A percentile compares a stretch with the other conserved stretches of the same genome.
These are phyloP conservation scores for Penicillium sp. DNA, from an alignment of 2,329 filamentous ascomycete species.

Conservation along the genomic window DNA sequence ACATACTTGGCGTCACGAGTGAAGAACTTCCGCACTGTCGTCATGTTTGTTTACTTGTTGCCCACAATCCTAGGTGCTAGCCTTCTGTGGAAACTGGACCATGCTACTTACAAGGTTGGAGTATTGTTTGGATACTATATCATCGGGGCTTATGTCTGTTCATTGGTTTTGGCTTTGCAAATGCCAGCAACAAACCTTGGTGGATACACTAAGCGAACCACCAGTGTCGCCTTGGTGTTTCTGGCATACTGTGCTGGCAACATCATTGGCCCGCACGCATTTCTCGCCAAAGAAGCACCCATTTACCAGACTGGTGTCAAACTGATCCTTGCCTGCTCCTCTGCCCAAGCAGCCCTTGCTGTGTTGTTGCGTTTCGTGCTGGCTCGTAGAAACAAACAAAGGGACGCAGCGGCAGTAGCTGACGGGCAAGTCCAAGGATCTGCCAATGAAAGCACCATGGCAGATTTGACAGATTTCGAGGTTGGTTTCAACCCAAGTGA, in stretches of 20 bases:
- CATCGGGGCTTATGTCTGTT: conserved; percentile 50
- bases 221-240: conserved; percentile 49
- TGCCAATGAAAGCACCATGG: conserved; percentile 15
- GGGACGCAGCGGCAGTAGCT: conserved; percentile 13
- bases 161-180: conserved; percentile 55
- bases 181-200: conserved; percentile 44
- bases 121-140: conserved; percentile 57
- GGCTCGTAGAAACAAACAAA: conserved; percentile 19
- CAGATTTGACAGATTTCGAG: conserved; percentile 33
- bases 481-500: conserved; percentile 8
- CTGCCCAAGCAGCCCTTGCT: conserved; percentile 22
- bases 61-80: conserved; percentile 54
- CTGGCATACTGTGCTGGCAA: conserved; percentile 47
- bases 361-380: conserved; percentile 21
- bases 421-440: background rate
- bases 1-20: conserved; percentile 55
- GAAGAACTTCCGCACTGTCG: conserved; percentile 52
- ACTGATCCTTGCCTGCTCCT: conserved; percentile 45
- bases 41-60: conserved; percentile 55
- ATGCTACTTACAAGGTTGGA: conserved; percentile 45
- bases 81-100: conserved; percentile 54
- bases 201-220: conserved; percentile 54
- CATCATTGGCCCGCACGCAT: conserved; percentile 51
- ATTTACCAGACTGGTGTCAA: conserved; percentile 56
- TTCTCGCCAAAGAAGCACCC: conserved; percentile 44